These are phyloP conservation scores for Monilinia polystroma DNA, from an alignment of 2,329 filamentous ascomycete species.

Conservation along the genomic window DNA sequence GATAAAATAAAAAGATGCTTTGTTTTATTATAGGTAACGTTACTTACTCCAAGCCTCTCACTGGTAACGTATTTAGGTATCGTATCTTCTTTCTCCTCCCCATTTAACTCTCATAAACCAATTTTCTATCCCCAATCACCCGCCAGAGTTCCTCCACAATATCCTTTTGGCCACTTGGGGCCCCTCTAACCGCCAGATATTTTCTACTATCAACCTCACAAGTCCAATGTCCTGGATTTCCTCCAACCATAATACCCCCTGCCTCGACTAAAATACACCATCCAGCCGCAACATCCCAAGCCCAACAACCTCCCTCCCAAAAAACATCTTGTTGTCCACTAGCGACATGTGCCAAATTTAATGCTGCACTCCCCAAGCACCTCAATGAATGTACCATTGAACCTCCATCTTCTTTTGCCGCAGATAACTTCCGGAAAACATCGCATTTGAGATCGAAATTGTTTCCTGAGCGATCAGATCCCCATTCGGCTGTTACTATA, in stretches of 20 bases:
- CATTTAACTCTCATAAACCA: slow-evolving; percentile 47
- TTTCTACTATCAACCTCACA: slow-evolving; percentile 56
- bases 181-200: slow-evolving; percentile 63
- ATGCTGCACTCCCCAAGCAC: slow-evolving; percentile 68
- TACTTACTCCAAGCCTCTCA: background rate
- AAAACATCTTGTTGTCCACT: slow-evolving; percentile 70
- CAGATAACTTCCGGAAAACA: slow-evolving; percentile 62
- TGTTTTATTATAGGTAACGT: background rate
- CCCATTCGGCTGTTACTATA: slow-evolving; percentile 73
- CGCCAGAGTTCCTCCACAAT: slow-evolving; percentile 65
- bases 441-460: slow-evolving; percentile 70
- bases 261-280: slow-evolving; percentile 76
- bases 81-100: background rate
- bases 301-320: slow-evolving; percentile 83
- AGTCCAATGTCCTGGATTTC: slow-evolving; percentile 73
- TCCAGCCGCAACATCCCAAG: slow-evolving; percentile 81
- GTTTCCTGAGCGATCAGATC: slow-evolving; percentile 62
- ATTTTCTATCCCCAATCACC: slow-evolving; percentile 53
- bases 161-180: slow-evolving; percentile 58
- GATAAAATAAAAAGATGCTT: background rate
- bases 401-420: slow-evolving; percentile 60
- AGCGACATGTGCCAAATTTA: slow-evolving; percentile 73
- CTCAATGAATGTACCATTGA: slow-evolving; percentile 75
- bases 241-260: slow-evolving; percentile 69
- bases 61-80: background rate